Base-by-base conservation (phyloP, 768 basidiomycete species). In the Lactifluus hygrophoroides region DNA sequence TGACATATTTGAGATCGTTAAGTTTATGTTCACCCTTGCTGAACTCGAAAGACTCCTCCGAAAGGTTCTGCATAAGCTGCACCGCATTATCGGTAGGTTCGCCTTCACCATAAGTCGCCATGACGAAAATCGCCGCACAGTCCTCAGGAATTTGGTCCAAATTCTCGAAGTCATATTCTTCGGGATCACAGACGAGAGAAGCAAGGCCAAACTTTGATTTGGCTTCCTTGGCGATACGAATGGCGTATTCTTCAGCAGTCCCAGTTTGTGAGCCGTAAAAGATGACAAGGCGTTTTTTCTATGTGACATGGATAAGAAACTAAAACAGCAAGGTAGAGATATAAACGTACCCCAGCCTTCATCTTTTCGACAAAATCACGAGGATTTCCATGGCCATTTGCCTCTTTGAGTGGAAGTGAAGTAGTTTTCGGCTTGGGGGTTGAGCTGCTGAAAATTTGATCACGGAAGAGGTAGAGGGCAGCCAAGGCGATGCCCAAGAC, bases 221-320 rank as follows among this genome's bases (percentile, higher is more conserved):
- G 40, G 92, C 93, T 70, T 99, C 95, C 75, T 98, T 98, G 14
- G 95, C 95, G 10, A 99, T 81, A 71, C 96, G 89, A 65, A 95
- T 93, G 42, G 94, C 94, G 65, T 94, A 96, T 71, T 99, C 95
- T 72, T 98, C 96, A 2, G 95, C 95, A 16, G 95, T 99, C 57
- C 95, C 95, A 0, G 95, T 99, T 70, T 99, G 95, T 21, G 95
- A 97, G 57, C 95, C 95, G 69, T 96, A 99, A 71, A 99, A 95
- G 68, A 98, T 97, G 66, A 91, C 89, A 16, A 95, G 76, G 61
- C 94, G 91, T 73, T 96, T 97, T 82, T 94, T 95, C 94, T 97
- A 67, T 38, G 60, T 34, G 17, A 35, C 0, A 51, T 34, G 6
- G 34, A 55, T 34, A 34, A 52, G 66, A 60, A 28, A 54, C 32